phyloP scores from a whole-genome alignment of 2,329 filamentous ascomycete species.

The Ophiosphaerella korrae region DNA sequence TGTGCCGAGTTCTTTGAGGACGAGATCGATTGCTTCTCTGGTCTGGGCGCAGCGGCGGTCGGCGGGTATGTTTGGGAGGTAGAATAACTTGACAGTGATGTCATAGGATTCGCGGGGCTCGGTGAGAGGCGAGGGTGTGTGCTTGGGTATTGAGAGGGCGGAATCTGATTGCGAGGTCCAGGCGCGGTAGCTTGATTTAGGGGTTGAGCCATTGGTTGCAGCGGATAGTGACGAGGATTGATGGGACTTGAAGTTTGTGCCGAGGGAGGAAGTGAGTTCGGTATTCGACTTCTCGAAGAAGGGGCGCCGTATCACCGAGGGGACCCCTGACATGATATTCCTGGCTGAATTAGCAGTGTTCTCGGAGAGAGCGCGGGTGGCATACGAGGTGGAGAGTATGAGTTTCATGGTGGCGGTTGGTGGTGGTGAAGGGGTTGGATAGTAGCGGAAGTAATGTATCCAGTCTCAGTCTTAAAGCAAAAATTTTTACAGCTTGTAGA shows the following conservation, averaged over 20 bases:
- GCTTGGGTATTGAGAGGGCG: slow-evolving; percentile 75
- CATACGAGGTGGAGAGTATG: slow-evolving; percentile 84
- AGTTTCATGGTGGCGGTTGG: slow-evolving; percentile 68
- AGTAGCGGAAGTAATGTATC: background rate
- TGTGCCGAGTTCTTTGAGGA: slow-evolving; percentile 78
- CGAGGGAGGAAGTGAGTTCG: slow-evolving; percentile 87
- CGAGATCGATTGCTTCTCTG: slow-evolving; percentile 76
- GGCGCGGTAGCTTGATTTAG: slow-evolving; percentile 51
- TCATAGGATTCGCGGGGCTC: slow-evolving; percentile 89
- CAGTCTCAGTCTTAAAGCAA: background rate
- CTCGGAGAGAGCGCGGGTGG: slow-evolving; percentile 12
- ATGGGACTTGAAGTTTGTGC: slow-evolving; percentile 78
- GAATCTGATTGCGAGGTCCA: slow-evolving; percentile 68
- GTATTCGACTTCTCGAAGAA: slow-evolving; percentile 84
- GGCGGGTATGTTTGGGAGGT: slow-evolving; percentile 73
- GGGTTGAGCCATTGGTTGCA: slow-evolving; percentile 33
- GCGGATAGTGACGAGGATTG: slow-evolving; percentile 62
- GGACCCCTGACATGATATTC: slow-evolving; percentile 85
- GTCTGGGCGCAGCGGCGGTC: slow-evolving; percentile 72
- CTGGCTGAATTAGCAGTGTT: slow-evolving; percentile 62
- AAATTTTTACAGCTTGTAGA: background rate
- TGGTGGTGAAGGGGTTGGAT: background rate
- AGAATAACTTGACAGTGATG: slow-evolving; percentile 95
- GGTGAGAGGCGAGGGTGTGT: slow-evolving; percentile 70
- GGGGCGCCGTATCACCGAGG: slow-evolving; percentile 81